Base-by-base conservation (phyloP, 768 basidiomycete species). In the Candolleomyces eurysporus region DNA sequence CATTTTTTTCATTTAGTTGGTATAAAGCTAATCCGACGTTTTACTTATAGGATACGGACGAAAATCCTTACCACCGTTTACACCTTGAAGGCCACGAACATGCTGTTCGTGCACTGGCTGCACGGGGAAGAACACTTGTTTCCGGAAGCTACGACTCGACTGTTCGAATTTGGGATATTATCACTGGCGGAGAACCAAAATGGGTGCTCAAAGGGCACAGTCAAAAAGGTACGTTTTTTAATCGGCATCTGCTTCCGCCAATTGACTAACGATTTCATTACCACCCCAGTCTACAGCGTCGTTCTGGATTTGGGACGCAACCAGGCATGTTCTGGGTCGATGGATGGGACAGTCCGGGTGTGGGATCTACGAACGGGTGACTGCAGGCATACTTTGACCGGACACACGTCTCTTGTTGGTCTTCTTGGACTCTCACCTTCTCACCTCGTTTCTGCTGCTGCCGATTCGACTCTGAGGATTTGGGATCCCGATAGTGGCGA, bases 61-160 rank as follows among this genome's bases (percentile, higher is more conserved):
- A 82, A 59, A 99, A 99, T 68, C 97, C 97, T 1, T 98, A 91
- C 72, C 95, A 98, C 71, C 82, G 90, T 58, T 76, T 90, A 48
- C 85, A 88, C 65, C 83, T 99, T 2, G 83, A 88, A 69, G 96
- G 97, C 0, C 96, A 99, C 68, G 90, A 90, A 59, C 89, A 92
- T 68, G 95, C 95, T 21, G 94, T 97, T 21, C 85, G 95, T 59
- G 94, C 95, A 6, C 79, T 97, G 19, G 94, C 94, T 26, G 92
- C 94, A 17, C 82, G 94, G 64, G 95, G 95, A 9, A 82, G 92
- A 46, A 92, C 91, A 0, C 82, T 97, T 48, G 93, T 98, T 17
- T 96, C 94, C 26, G 96, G 96, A 40, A 96, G 94, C 70, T 98
- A 98, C 71, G 96, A 99, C 70, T 91, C 89, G 68, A 94, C 89